phyloP scores from a whole-genome alignment of 441 rosid genomes.

The Pelargonium citronellum region DNA sequence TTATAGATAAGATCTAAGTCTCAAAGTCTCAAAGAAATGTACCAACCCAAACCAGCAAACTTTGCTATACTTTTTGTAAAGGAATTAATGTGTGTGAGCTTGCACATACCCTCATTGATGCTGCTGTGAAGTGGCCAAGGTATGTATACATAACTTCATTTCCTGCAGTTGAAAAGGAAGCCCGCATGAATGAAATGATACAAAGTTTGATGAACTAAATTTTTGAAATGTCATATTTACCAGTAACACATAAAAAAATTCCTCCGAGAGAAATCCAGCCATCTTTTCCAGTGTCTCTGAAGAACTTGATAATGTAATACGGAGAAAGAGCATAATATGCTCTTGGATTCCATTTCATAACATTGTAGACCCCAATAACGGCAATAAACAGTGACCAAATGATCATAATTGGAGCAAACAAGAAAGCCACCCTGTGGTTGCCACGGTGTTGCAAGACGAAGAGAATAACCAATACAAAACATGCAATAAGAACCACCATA shows the following conservation, averaged over 20 bases:
- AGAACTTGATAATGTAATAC: constrained; percentile 63
- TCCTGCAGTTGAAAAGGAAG: constrained; percentile 41
- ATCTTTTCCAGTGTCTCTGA: constrained; percentile 55
- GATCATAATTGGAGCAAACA: constrained; percentile 82
- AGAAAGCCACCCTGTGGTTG: constrained; percentile 73
- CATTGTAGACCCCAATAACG: constrained; percentile 63
- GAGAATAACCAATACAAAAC: constrained; percentile 77
- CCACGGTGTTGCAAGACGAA: constrained; percentile 92
- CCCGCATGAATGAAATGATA: not conserved
- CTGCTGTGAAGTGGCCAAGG: constrained; percentile 86
- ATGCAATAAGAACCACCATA: constrained; percentile 54
- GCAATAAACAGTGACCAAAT: constrained; percentile 70
- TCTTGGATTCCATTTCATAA: constrained; percentile 65
- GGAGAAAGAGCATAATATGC: constrained; percentile 70
- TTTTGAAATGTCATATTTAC: constrained; percentile 37
- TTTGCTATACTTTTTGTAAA: not conserved
- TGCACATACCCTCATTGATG: constrained; percentile 63
- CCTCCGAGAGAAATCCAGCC: constrained; percentile 99
- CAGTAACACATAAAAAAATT: constrained; percentile 71
- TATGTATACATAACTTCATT: constrained; percentile 94
- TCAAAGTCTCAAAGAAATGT: not conserved
- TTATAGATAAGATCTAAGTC: constrained; percentile 10
- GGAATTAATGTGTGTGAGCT: not conserved
- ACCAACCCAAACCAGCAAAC: not conserved
- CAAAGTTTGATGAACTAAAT: not conserved